Percentiles rank a stretch among this genome's conserved stretches.
Conservation (phyloP, 345 rosid species). For the Geranium brycei region DNA sequence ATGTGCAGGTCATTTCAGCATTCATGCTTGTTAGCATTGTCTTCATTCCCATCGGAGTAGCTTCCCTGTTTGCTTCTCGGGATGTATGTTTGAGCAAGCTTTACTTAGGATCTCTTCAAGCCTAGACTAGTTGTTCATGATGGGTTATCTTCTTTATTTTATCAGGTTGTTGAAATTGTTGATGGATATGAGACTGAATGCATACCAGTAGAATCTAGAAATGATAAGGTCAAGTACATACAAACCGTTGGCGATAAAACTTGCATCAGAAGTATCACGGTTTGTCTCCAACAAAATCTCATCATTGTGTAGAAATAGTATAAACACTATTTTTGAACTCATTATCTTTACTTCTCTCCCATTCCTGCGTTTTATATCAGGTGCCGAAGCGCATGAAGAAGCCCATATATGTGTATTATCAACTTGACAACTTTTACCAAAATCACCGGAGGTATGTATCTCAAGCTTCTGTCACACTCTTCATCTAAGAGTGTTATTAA, state of each 20-base stretch:
- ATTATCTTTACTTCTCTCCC: not conserved
- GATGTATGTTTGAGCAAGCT: constrained; percentile 38
- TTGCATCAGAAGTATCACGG: constrained; percentile 43
- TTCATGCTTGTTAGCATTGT: constrained; percentile 81
- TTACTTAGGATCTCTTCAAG: not conserved
- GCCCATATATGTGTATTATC: constrained; percentile 87
- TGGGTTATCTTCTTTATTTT: constrained; percentile 9
- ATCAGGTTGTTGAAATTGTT: constrained; percentile 80
- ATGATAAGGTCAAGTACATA: constrained; percentile 50
- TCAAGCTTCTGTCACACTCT: not conserved
- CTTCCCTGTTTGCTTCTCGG: constrained; percentile 73
- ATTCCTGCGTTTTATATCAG: constrained; percentile 25
- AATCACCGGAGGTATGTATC: constrained; percentile 81
- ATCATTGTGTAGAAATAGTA: not conserved
- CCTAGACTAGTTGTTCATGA: not conserved
- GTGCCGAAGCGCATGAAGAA: constrained; percentile 69
- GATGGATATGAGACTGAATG: constrained; percentile 67
- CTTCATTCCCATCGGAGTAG: constrained; percentile 93
- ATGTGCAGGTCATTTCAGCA: constrained; percentile 66
- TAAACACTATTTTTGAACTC: not conserved
- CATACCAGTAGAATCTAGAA: constrained; percentile 37
- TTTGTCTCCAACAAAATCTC: constrained; percentile 1
- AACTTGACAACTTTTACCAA: constrained; percentile 96
- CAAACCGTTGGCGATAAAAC: constrained; percentile 32
- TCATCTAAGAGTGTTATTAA: not conserved